A percentile compares a stretch with the other conserved stretches of the same genome.
These are phyloP conservation scores for Diaporthe capsici DNA, from an alignment of 2,329 filamentous ascomycete genomes.

Conservation along the genomic window DNA sequence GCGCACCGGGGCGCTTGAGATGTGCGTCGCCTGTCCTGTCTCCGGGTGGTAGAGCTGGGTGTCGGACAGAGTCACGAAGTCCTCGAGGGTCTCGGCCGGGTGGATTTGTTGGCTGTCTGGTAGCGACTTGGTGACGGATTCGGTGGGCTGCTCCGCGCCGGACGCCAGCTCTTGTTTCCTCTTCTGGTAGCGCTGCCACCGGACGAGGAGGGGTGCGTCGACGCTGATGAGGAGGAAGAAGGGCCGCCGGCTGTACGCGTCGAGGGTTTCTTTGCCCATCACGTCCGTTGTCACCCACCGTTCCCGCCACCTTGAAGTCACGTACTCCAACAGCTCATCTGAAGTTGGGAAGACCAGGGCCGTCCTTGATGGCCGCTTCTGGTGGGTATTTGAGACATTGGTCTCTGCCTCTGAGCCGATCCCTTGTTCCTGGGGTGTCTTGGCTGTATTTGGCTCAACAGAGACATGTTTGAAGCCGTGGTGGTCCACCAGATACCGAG, in stretches of 20 bases:
- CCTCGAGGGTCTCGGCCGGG: constrained; percentile 60
- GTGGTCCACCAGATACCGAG: constrained; percentile 86
- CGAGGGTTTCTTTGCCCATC: constrained; percentile 78
- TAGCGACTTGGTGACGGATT: constrained; percentile 1
- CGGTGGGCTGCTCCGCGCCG: neutral
- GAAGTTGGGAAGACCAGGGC: constrained; percentile 70
- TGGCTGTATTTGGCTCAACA: constrained; percentile 22
- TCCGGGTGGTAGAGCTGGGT: constrained; percentile 78
- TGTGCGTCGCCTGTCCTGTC: constrained; percentile 79
- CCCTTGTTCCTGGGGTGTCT: neutral
- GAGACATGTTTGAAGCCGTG: constrained; percentile 79
- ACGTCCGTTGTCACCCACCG: constrained; percentile 91
- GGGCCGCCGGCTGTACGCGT: constrained; percentile 82
- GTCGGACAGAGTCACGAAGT: constrained; percentile 75
- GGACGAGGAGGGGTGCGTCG: constrained; percentile 87
- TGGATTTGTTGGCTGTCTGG: constrained; percentile 37
- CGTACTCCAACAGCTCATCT: constrained; percentile 83
- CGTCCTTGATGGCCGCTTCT: constrained; percentile 35
- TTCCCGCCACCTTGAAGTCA: constrained; percentile 86
- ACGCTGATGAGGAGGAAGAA: constrained; percentile 95
- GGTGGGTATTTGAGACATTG: constrained; percentile 23
- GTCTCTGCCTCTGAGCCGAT: constrained; percentile 7
- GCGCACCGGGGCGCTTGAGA: constrained; percentile 85
- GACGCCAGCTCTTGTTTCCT: constrained; percentile 36
- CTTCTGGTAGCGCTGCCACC: constrained; percentile 82